Base-by-base conservation (phyloP, 2,329 filamentous ascomycete species). In the Cordyceps cateniannulata region DNA sequence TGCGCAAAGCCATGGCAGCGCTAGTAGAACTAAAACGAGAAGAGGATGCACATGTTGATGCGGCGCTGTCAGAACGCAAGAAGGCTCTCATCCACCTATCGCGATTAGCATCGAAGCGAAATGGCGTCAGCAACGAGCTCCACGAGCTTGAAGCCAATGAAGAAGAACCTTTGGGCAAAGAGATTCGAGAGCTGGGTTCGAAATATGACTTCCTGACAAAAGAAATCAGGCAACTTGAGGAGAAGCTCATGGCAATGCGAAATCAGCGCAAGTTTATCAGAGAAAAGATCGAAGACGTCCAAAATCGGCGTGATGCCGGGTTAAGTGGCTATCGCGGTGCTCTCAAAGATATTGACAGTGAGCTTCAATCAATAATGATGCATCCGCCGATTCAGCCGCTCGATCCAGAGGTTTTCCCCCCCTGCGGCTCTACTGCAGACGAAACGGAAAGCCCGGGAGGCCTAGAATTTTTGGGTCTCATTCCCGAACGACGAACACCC, bases 291-390 rank as follows among this genome's bases (percentile, higher is more conserved):
- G 78, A 82, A 7, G 84, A 87, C 60, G 79, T 85, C 1, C 80
- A 81, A 64, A 91, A 87, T 65, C 80, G 81, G 59, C 78, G 87
- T 42, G 88, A 91, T 69, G 86, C 88, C 2, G 85, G 85, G n/a
- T 71, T 91, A 16, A 89, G 87, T 60, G 87, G 87, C 0, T 92
- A 91, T 70, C 83, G 81, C 22, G 83, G 86, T 1, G 87, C 87
- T 4, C 73, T 91, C 40, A 82, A 77, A 60, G 82, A 90, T 59
- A 80, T 90, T 6, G 87, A 92, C 63, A 76, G 75, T 16, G 83
- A 89, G 59, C 78, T 91, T 6, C 73, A 75, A 5, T 76, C 75
- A 4, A 81, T 92, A 62, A 75, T 92, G 65, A 77, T 74, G 10
- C 77, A 79, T 16, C 85, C 86, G 1, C 82, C 83, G 0, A 72